Evolutionary conservation across 2,329 filamentous ascomycete species (phyloP), one percentile per base, ranked within the genome.

Genomic region (Epichloe typhina): DNA sequence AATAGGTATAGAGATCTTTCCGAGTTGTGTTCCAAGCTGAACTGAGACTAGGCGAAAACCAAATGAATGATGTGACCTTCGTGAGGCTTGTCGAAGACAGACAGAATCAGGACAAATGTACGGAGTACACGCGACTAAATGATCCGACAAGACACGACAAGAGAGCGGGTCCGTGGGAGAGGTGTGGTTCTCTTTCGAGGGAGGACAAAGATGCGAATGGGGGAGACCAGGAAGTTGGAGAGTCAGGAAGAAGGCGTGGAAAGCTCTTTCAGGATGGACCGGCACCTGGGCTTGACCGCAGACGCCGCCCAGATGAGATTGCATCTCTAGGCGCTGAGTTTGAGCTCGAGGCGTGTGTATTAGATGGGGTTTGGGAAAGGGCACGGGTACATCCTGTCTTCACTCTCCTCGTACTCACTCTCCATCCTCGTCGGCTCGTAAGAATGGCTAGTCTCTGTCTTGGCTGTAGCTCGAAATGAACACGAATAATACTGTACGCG

Each of bases 211-310:
- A 50, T n/a, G 42, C 6, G 17, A 12, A 21, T 40, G 35, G 33
- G 33, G 45, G 38, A 45, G 44, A 26, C 37, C 52, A 46, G 49
- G 36, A 42, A 48, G 49, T 17, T 13, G 17, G 31, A 49, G 52
- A 53, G 48, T 50, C 45, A 45, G 50, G 36, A 50, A 48, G 52
- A 44, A 44, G 43, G 52, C 46, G 49, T 50, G 52, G 48, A 46
- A 51, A 50, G 46, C 39, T 15, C n/a, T 44, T 21, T 31, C 31
- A 53, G 40, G 49, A 51, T 53, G 46, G 46, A 47, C 49, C 42
- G 45, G 42, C 40, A 51, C 38, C 49, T 53, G 41, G 49, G 41
- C 40, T 41, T 49, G 15, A 50, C 51, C n/a, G 40, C 43, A 41
- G 39, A 47, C 38, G 39, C 26, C 39, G 39, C 47, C 39, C 36